Evolutionary conservation across 495 filamentous ascomycete species (phyloP), one percentile per base, ranked within the genome.

Genomic region (Neurospora sp.): DNA sequence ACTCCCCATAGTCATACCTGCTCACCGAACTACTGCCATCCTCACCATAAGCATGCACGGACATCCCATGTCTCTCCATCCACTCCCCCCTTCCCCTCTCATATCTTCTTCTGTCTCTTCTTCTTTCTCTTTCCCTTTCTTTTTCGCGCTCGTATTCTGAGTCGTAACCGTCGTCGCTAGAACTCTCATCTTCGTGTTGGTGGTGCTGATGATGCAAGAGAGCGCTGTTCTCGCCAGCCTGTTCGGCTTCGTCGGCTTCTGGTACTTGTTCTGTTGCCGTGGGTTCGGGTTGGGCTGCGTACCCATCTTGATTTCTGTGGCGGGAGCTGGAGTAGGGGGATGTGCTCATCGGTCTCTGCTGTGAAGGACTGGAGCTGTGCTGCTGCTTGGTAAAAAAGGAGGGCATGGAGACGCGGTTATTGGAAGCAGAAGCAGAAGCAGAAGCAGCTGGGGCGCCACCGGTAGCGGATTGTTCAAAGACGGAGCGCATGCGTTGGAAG

Each of bases 401-500:
- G 3, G 53, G 53, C 53, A 35, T 65, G 2, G 53, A 65, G 6
- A 65, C 53, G 6, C 53, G 11, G 14, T 65, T 35, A 22, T 7
- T 16, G 1, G 42, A n/a, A 7, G 46, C 0, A 65, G 31, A 11
- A 70, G 46, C 31, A 16, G 41, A 35, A 6, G 46, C 0, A 65
- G 31, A 11, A 70, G 46, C 31, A 16, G 41, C 11, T 68, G 70
- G 10, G 16, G 48, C n/a, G 39, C 14, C 12, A 68, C 2, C 9
- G 35, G 41, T 18, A 27, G 20, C 31, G 41, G 59, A 53, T 8
- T 76, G 73, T 69, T 80, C 80, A 68, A 80, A 81, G n/a, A 81
- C 74, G 59, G 68, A 79, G 27, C 80, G 75, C 80, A 81, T 80
- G 8, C 74, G 73, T 69, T 79, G 75, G 77, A 81, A 81, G n/a